A percentile compares a stretch with the other conserved stretches of the same genome.
Evolutionary conservation across 177 flowering plant genomes (phyloP).

Genomic region (Vitis hybrid): DNA sequence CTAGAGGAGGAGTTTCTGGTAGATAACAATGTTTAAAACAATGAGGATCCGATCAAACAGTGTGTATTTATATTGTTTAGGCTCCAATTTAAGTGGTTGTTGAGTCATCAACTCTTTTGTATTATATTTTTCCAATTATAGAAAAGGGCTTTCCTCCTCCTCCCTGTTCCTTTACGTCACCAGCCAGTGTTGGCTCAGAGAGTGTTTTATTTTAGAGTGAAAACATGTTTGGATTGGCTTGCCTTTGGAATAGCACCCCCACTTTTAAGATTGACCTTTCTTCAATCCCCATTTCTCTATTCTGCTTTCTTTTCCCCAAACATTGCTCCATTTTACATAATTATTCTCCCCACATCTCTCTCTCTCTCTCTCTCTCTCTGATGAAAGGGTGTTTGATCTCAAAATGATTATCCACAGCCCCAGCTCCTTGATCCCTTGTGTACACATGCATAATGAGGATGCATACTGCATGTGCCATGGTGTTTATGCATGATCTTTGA

Average conservation of each 20-base stretch:
- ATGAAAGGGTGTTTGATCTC: slow-evolving; percentile 25
- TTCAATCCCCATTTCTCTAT: slow-evolving; percentile 6
- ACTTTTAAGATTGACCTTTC: slow-evolving; percentile 26
- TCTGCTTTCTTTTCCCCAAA: slow-evolving; percentile 11
- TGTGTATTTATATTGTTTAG: slow-evolving; percentile 5
- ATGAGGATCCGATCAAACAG: slow-evolving; percentile 5
- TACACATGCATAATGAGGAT: slow-evolving; percentile 3
- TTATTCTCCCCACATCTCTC: slow-evolving; percentile 18
- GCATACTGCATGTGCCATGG: slow-evolving; percentile 2
- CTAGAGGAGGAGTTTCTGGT: neutral
- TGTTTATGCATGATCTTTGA: slow-evolving; percentile 25
- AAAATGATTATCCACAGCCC: slow-evolving; percentile 29
- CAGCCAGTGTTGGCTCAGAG: slow-evolving; percentile 10
- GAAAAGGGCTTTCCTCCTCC: slow-evolving; percentile 3
- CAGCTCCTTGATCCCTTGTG: neutral
- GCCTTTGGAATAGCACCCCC: slow-evolving; percentile 7
- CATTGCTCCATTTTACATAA: slow-evolving; percentile 22
- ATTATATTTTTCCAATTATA: slow-evolving; percentile 3
- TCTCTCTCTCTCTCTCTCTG: slow-evolving; percentile 12
- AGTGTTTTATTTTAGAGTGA: neutral
- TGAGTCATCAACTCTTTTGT: slow-evolving; percentile 26
- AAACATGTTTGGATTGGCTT: slow-evolving; percentile 9
- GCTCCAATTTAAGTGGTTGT: slow-evolving; percentile 21
- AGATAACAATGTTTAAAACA: neutral
- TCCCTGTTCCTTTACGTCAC: slow-evolving; percentile 11